These are phyloP conservation scores for Adiantum capillusveneris DNA, from an alignment of 75 land plant species.

Conservation along the genomic window DNA sequence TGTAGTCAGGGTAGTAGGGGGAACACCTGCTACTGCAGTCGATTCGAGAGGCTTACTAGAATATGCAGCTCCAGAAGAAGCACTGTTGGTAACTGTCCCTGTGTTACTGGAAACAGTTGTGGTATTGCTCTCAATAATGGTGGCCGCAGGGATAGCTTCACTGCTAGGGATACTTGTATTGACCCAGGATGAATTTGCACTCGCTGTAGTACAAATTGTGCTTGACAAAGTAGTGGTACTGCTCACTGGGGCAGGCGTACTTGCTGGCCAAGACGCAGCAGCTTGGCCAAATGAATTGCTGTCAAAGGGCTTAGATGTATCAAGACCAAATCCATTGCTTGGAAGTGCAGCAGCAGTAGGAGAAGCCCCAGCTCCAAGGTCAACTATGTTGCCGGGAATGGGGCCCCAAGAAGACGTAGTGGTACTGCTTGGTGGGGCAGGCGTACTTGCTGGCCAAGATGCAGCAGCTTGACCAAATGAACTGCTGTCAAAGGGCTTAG, in stretches of 20 bases:
- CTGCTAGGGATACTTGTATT: too few relatives aligned
- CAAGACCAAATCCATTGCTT: background rate
- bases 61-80: too few relatives aligned
- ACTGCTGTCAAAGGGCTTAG: background rate
- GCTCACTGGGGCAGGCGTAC: background rate
- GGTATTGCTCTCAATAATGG: too few relatives aligned
- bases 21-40: background rate
- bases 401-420: too few relatives aligned
- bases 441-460: background rate
- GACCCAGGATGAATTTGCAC: too few relatives aligned
- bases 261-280: background rate
- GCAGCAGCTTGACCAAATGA: background rate
- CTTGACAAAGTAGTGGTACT: too few relatives aligned
- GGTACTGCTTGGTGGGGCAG: background rate
- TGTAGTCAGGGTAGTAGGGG: background rate
- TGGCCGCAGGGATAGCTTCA: too few relatives aligned
- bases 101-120: too few relatives aligned
- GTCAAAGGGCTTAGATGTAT: background rate
- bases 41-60: too few relatives aligned
- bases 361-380: background rate
- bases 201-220: too few relatives aligned
- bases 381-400: constrained; percentile 3
- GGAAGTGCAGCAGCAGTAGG: background rate
- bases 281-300: background rate
- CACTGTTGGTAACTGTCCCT: too few relatives aligned